phyloP scores from a whole-genome alignment of 2,329 filamentous ascomycete genomes.

The Fusarium sp. region DNA sequence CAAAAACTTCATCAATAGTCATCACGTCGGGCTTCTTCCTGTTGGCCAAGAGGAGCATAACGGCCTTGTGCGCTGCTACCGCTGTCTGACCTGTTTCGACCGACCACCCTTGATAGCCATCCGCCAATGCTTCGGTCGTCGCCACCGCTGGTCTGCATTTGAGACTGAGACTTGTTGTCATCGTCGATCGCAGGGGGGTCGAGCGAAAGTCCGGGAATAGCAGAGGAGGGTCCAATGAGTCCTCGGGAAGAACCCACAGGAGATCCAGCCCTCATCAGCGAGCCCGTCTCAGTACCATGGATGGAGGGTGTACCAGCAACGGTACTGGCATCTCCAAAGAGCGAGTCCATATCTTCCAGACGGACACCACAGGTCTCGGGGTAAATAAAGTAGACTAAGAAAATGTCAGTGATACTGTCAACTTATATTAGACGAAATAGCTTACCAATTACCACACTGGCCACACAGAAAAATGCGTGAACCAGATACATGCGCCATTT shows the following conservation, averaged over 20 bases:
- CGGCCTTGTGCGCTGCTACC: slow-evolving; percentile 58
- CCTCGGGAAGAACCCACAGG: slow-evolving; percentile 78
- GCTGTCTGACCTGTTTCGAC: slow-evolving; percentile 58
- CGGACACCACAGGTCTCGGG: slow-evolving; percentile 96
- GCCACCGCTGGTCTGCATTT: slow-evolving; percentile 51
- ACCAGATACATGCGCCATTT: slow-evolving; percentile 94
- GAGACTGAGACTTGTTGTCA: slow-evolving; percentile 62
- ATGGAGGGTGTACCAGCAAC: slow-evolving; percentile 83
- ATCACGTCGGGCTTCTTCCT: slow-evolving; percentile 55
- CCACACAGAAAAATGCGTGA: slow-evolving; percentile 96
- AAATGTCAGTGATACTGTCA: slow-evolving; percentile 19
- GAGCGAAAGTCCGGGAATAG: slow-evolving; percentile 86
- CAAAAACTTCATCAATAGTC: slow-evolving; percentile 45
- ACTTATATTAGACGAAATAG: slow-evolving; percentile 49
- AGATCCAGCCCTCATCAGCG: slow-evolving; percentile 83
- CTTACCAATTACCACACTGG: slow-evolving; percentile 96
- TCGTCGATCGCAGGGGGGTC: slow-evolving; percentile 78
- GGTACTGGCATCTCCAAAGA: slow-evolving; percentile 95
- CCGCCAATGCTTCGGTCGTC: slow-evolving; percentile 64
- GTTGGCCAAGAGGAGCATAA: slow-evolving; percentile 60
- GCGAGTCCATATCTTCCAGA: slow-evolving; percentile 94
- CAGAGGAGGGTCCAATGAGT: slow-evolving; percentile 72
- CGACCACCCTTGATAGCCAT: slow-evolving; percentile 63
- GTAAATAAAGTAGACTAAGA: slow-evolving; percentile 95
- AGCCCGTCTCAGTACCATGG: slow-evolving; percentile 84